Base-by-base conservation (phyloP, 805 yeast genomes). In the Nematodospora valgi region DNA sequence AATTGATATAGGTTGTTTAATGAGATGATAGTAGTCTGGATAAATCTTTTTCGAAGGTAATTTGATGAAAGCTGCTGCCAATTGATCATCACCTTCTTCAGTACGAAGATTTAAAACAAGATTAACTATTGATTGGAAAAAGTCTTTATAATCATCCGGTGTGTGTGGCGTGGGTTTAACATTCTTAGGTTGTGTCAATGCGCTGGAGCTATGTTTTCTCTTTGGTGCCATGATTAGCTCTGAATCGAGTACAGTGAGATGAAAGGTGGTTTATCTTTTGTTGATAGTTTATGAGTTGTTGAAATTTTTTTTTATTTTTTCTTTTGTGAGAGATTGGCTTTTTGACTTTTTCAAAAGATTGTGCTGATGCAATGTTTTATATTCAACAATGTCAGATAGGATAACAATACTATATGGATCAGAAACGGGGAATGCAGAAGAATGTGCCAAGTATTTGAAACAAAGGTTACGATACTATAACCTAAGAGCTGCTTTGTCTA, bases 371-470 rank as follows among this genome's bases (percentile, higher is more conserved):
- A n/a, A n/a, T n/a, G n/a, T n/a, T n/a, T n/a, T n/a, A n/a, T n/a
- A n/a, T n/a, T 18, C 14, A 12, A 9, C 17, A 7, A n/a, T 27
- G 27, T 20, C 30, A 24, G 27, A 34, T n/a, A 12, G 3, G 23
- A 64, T 84, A 8, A 76, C 78, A 13, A 75, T 93, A 5, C 62
- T 93, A 1, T 89, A 83, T 57, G 97, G 97, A 0, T 81, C 96
- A 1, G 98, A 89, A 52, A 86, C 97, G 0, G 98, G 97, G 0
- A 89, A 85, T 50, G 74, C 96, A 1, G 85, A 83, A 49, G 97
- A 91, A 48, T 81, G 76, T 50, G 96, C 97, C 0, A 70, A 72
- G 26, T 68, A 77, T 21, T 59, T 89, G 16, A 70, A 78, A 12
- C 66, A 72, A 37, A 64, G 69, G 26, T 68, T 85, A 30, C 74